Conservation (phyloP, 169 alveolate genomes). For the Cyclospora cayetanensis region DNA sequence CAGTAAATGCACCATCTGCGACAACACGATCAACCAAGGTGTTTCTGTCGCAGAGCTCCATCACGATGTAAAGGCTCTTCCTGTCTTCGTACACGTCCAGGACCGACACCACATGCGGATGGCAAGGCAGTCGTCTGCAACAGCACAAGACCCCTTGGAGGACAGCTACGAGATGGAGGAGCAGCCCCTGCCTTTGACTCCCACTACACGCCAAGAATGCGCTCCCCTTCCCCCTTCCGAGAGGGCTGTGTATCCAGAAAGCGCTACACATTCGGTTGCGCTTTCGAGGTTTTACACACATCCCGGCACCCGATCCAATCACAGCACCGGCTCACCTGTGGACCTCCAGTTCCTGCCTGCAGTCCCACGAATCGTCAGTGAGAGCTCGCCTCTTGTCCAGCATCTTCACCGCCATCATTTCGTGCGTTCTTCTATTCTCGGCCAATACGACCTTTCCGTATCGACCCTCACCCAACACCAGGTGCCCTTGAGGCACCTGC, state of each 20-base stretch:
- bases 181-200: too few relatives aligned
- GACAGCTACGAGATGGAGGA: too few relatives aligned
- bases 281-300: too few relatives aligned
- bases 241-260: too few relatives aligned
- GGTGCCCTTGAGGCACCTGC: not conserved
- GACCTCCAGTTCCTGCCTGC: slow-evolving; percentile 64
- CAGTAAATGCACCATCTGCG: slow-evolving; percentile 56
- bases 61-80: slow-evolving; percentile 39
- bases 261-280: too few relatives aligned
- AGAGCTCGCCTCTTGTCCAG: slow-evolving; percentile 44
- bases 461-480: slow-evolving; percentile 62
- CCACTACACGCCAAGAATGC: too few relatives aligned
- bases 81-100: slow-evolving; percentile 67
- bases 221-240: too few relatives aligned
- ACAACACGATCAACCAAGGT: slow-evolving; percentile 51
- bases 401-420: slow-evolving; percentile 57
- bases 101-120: slow-evolving; percentile 51
- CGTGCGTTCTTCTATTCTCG: not conserved
- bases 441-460: slow-evolving; percentile 65
- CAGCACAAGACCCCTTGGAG: too few relatives aligned
- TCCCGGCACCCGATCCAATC: too few relatives aligned
- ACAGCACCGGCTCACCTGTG: slow-evolving; percentile 68
- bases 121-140: slow-evolving; percentile 68
- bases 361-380: slow-evolving; percentile 42
- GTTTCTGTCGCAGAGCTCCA: slow-evolving; percentile 67